Evolutionary conservation across 2,329 filamentous ascomycete genomes (phyloP).

Genomic region (Talaromyces sp.): DNA sequence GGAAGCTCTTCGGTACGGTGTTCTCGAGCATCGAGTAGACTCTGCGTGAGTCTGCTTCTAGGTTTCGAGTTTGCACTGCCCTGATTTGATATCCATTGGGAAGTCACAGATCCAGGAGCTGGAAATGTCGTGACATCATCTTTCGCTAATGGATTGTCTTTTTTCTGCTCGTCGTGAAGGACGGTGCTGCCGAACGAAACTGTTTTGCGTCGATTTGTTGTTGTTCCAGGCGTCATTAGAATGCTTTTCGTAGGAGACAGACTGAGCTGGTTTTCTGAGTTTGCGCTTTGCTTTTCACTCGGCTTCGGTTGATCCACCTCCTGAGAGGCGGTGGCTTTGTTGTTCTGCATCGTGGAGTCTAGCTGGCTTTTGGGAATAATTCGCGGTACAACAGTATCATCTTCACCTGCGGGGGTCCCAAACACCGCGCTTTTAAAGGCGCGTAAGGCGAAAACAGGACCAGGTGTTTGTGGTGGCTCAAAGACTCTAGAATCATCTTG

Average conservation of each 20-base stretch:
- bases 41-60: slow-evolving; percentile 37
- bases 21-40: slow-evolving; percentile 35
- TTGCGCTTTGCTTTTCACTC: slow-evolving; percentile 17
- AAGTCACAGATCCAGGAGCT: slow-evolving; percentile 43
- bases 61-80: slow-evolving; percentile 28
- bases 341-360: neutral
- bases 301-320: slow-evolving; percentile 16
- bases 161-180: slow-evolving; percentile 52
- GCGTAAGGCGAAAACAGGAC: slow-evolving; percentile 61
- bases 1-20: slow-evolving; percentile 15
- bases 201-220: slow-evolving; percentile 52
- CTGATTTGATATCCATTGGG: slow-evolving; percentile 34
- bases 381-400: slow-evolving; percentile 21
- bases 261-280: slow-evolving; percentile 25
- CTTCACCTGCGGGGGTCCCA: slow-evolving; percentile 54
- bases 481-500: slow-evolving; percentile 47
- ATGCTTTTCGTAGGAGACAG: slow-evolving; percentile 57
- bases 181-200: slow-evolving; percentile 57
- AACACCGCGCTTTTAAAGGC: slow-evolving; percentile 62
- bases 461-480: slow-evolving; percentile 59
- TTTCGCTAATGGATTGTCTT: slow-evolving; percentile 37
- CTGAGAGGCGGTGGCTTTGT: neutral
- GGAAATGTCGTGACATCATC: slow-evolving; percentile 42
- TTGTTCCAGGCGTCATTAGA: slow-evolving; percentile 58
- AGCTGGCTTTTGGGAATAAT: neutral